Conservation (phyloP, 768 basidiomycete genomes). For the Chlorophyllum brunneum region DNA sequence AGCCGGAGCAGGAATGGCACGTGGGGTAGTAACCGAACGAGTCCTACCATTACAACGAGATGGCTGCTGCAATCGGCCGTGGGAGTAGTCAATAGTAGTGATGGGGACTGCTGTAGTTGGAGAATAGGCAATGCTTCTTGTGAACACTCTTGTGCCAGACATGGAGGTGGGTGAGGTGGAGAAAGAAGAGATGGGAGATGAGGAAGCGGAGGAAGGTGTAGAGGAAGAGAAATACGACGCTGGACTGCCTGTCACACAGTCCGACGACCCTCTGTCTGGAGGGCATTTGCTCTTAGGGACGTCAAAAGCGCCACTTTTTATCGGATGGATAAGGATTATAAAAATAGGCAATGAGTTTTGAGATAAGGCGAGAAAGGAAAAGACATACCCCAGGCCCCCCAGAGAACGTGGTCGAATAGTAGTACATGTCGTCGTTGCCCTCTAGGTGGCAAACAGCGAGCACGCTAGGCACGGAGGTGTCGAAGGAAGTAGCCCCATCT, state of each 20-base stretch:
- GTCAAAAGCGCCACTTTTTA: slow-evolving; percentile 91
- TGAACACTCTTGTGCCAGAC: slow-evolving; percentile 6
- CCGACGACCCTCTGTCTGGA: slow-evolving; percentile 92
- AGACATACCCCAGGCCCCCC: slow-evolving; percentile 81
- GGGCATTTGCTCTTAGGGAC: slow-evolving; percentile 87
- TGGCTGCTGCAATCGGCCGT: slow-evolving; percentile 11
- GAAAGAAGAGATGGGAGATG: slow-evolving; percentile 25
- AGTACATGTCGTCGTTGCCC: slow-evolving; percentile 80
- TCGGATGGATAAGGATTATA: slow-evolving; percentile 6
- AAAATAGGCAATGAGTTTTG: not conserved
- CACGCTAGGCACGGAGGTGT: slow-evolving; percentile 66
- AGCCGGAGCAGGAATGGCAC: slow-evolving; percentile 20
- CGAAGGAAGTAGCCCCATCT: slow-evolving; percentile 88
- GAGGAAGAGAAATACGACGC: slow-evolving; percentile 55
- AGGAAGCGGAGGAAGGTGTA: slow-evolving; percentile 30
- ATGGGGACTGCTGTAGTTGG: slow-evolving; percentile 18
- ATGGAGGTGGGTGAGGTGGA: slow-evolving; percentile 15
- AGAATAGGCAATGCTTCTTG: slow-evolving; percentile 18
- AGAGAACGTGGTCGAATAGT: slow-evolving; percentile 92
- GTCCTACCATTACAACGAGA: not conserved
- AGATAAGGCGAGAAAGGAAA: not conserved
- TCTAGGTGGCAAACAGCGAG: slow-evolving; percentile 84
- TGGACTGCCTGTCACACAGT: slow-evolving; percentile 92
- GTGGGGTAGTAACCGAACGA: not conserved
- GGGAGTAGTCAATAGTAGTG: slow-evolving; percentile 16